Evolutionary conservation across 805 yeast species (phyloP), one percentile per base, ranked within the genome.

Genomic region (Teunomyces funiuensis): DNA sequence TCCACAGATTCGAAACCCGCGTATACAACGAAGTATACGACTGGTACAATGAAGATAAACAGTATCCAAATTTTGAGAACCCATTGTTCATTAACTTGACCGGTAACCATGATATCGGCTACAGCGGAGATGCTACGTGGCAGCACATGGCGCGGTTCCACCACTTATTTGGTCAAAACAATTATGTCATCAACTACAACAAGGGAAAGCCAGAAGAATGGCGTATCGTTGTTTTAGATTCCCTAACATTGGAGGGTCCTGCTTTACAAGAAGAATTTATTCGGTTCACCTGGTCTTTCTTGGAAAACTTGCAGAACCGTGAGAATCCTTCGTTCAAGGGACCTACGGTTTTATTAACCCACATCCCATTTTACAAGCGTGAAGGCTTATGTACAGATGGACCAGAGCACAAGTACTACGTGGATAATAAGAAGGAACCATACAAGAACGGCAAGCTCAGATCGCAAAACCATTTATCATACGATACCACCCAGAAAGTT

Each of bases 81-180:
- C 90, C 88, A 8, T 63, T 86, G 27, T 79, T 91, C 55, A 76
- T 88, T 46, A 93, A 93, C 59, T 68, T 93, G 36, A 83, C 95
- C 1, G 99, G 99, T 2, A 93, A 93, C 60, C 99, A 93, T 60
- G 99, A 93, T 60, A 82, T 91, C 36, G 99, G 99, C 0, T 91
- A 93, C 59, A 79, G 86, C 36, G 98, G 98, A 0, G 99, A 93
- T 62, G 88, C 95, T 29, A 89, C 96, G 0, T 81, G 82, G 69
- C 97, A 88, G 54, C 95, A 95, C 54, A 79, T 88, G 80, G 79
- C 87, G 1, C 72, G 99, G 50, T 93, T 80, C 66, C 74, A 73
- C 41, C 66, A 68, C 28, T 66, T 85, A 20, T 93, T 85, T 64
- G 99, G 99, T 25, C 79, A 81, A 52, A 88, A 88, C 54, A 91